Percentiles rank a stretch among this genome's conserved stretches.
phyloP scores from a whole-genome alignment of 2,329 filamentous ascomycete genomes.

The Neopestalotiopsis clavispora region DNA sequence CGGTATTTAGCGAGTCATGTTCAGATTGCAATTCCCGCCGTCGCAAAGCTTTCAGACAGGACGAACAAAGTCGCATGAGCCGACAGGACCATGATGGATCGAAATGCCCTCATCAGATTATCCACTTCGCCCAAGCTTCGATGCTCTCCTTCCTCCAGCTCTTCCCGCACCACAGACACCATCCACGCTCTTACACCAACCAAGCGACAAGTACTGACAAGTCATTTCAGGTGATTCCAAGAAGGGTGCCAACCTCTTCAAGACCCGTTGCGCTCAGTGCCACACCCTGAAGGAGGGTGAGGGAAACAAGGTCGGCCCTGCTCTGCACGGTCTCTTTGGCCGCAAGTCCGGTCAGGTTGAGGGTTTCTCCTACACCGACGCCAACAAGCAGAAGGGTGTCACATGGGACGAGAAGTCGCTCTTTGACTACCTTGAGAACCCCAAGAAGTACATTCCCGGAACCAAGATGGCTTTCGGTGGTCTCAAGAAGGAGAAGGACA shows the following conservation, averaged over 20 bases:
- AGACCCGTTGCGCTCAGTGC: conserved; percentile 98
- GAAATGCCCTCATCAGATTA: background rate
- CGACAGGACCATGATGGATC: background rate
- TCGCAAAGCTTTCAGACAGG: background rate
- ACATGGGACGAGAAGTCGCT: conserved; percentile 86
- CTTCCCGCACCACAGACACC: background rate
- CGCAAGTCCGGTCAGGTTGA: conserved; percentile 91
- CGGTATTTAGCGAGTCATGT: conserved; percentile 32
- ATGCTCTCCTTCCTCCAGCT: background rate
- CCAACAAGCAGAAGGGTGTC: conserved; percentile 98
- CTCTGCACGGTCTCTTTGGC: conserved; percentile 96
- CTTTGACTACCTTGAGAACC: conserved; percentile 99
- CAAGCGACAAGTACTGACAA: background rate
- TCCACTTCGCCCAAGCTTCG: background rate
- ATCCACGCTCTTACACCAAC: background rate
- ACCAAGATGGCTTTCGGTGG: conserved; percentile 99
- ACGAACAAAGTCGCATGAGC: background rate
- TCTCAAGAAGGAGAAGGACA: conserved; percentile 99
- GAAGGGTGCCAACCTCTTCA: conserved; percentile 99
- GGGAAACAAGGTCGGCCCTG: conserved; percentile 97
- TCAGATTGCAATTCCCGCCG: background rate
- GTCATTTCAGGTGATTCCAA: conserved; percentile 75
- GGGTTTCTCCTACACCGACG: conserved; percentile 97
- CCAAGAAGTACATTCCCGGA: conserved; percentile 99
- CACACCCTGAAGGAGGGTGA: conserved; percentile 91